phyloP scores from a whole-genome alignment of 192 early-diverging fungal species.

The Glomus cerebriforme region DNA sequence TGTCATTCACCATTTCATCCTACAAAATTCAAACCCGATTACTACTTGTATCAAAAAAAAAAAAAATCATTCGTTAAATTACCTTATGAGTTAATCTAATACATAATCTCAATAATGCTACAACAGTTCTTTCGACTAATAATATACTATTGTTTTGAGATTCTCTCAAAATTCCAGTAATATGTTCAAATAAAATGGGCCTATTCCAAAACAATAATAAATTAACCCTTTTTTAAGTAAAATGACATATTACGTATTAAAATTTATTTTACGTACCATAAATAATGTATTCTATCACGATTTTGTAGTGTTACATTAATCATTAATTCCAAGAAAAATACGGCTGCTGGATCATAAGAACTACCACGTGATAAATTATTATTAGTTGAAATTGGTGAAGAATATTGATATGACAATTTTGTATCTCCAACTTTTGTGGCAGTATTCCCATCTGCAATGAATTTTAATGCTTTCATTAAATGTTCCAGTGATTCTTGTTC shows the following conservation, averaged over 20 bases:
- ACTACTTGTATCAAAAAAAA: not conserved
- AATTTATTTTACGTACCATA: constrained; percentile 46
- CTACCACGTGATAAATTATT: not conserved
- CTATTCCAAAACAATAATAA: constrained; percentile 30
- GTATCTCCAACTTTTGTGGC: constrained; percentile 33
- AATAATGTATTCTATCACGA: constrained; percentile 63
- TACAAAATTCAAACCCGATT: constrained; percentile 4
- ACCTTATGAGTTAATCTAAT: constrained; percentile 71
- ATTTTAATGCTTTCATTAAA: constrained; percentile 60
- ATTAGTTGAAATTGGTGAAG: not conserved
- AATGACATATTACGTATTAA: not conserved
- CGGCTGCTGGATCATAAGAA: constrained; percentile 62
- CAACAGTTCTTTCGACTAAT: constrained; percentile 77
- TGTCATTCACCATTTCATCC: constrained; percentile 57
- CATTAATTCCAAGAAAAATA: constrained; percentile 77
- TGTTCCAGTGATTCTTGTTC: constrained; percentile 64
- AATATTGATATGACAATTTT: constrained; percentile 29
- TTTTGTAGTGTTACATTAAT: constrained; percentile 77
- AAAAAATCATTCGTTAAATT: constrained; percentile 30
- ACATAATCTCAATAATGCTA: constrained; percentile 69
- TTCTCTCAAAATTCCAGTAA: constrained; percentile 72
- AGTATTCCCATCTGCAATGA: constrained; percentile 51
- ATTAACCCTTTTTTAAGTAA: not conserved
- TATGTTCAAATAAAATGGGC: constrained; percentile 69
- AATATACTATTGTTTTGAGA: constrained; percentile 61